Base-by-base conservation (phyloP, 176 grass and related monocot species). In the Canna indica region DNA sequence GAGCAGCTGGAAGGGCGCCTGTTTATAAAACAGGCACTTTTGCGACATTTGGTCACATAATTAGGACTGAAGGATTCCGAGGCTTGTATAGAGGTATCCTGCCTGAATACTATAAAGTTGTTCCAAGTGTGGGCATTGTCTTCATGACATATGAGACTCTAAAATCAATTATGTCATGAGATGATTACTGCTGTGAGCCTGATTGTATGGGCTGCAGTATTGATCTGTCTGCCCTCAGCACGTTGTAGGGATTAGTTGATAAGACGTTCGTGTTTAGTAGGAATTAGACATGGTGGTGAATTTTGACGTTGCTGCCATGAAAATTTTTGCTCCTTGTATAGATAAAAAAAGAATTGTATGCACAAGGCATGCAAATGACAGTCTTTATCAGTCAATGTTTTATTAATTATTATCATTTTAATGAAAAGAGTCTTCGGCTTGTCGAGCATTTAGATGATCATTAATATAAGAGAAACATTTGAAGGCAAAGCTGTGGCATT, bases 71-170 rank as follows among this genome's bases (percentile, higher is more conserved):
- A 75, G 87, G 94, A 34, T 81, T 88, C 46, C 86, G 87, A 64
- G 94, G 94, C 48, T 69, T 99, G 56, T 99, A 99, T 71, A 89
- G 94, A 99, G 94, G 94, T 67, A 99, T 99, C 69, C 65, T 93
- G 81, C 94, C 89, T 0, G 94, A 99, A 76, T 99, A 99, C 80
- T 93, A 84, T 75, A 93, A 99, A 65, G 94, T 99, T 28, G 86
- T 99, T 62, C 94, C 94, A 1, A 85, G 86, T 5, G 90, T 99
- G 15, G 94, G 94, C 39, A 87, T 99, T 71, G 71, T 90, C 59
- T 99, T 99, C 80, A 93, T 99, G 94, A 99, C 94, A 30, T 99
- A 93, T 0, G 90, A 99, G 82, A 82, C 68, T 15, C 72, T 99
- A 17, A 93, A 99, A 76, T 85, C 80, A 67, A 75, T 87, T 73